Evolutionary conservation across 768 basidiomycete genomes (phyloP).

Genomic region (Mycena crocata): DNA sequence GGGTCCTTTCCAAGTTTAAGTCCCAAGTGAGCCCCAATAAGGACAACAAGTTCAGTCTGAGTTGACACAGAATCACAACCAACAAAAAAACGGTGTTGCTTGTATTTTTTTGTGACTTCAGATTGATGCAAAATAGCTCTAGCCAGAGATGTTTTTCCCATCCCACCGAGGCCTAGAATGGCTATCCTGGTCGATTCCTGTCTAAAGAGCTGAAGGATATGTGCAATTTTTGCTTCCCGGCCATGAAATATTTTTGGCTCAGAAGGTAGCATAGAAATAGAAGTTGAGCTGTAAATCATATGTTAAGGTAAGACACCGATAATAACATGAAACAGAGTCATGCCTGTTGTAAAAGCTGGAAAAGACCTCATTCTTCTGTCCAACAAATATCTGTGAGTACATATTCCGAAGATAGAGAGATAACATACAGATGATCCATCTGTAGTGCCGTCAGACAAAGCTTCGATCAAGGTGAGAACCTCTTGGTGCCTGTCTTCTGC

Average conservation of each 20-base stretch:
- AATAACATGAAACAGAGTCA: too few species aligned
- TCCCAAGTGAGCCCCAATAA: conserved; percentile 6
- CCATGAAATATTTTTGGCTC: conserved; percentile 4
- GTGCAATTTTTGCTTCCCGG: not conserved
- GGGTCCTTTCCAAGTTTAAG: not conserved
- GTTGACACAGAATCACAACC: not conserved
- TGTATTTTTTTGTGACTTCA: not conserved
- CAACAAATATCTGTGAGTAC: not conserved
- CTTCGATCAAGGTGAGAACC: not conserved
- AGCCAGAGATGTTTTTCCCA: conserved; percentile 2
- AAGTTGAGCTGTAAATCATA: not conserved
- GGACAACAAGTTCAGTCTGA: not conserved
- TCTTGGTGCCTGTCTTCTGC: not conserved
- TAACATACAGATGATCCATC: not conserved
- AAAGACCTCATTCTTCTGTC: not conserved
- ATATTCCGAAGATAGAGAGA: not conserved
- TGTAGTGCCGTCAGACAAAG: not conserved
- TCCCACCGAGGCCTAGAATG: not conserved
- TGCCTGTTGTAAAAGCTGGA: not conserved
- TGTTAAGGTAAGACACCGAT: too few species aligned
- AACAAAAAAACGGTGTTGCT: not conserved
- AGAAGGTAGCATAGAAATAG: not conserved
- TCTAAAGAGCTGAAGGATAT: not conserved
- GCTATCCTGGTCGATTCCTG: not conserved
- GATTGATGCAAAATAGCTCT: not conserved